Evolutionary conservation across 208 protist genomes (phyloP).

Genomic region (Acanthamoeba sp.): DNA sequence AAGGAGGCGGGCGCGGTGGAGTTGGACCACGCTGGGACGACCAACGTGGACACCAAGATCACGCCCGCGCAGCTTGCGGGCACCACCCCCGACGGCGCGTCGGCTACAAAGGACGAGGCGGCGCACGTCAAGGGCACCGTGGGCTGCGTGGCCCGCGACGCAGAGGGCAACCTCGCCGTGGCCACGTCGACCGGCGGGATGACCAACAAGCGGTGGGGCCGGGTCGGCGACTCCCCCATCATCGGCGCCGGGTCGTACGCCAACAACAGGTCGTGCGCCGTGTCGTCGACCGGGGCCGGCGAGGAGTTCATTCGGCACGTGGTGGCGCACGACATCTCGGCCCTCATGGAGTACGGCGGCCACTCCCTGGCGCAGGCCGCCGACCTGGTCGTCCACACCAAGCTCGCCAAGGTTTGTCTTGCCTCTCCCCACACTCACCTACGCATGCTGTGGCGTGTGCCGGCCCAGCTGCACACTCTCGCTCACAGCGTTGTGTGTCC

Average conservation of each 20-base stretch:
- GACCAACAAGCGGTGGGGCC: conserved; percentile 85
- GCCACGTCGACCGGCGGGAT: conserved; percentile 87
- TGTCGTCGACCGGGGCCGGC: conserved; percentile 82
- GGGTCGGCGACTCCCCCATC: conserved; percentile 85
- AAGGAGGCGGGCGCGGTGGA: background rate
- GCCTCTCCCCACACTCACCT: background rate
- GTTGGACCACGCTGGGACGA: background rate
- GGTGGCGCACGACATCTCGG: conserved; percentile 69
- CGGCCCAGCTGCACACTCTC: background rate
- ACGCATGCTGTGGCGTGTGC: background rate
- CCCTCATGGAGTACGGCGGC: conserved; percentile 78
- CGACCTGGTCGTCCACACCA: conserved; percentile 60
- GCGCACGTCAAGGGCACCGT: conserved; percentile 76
- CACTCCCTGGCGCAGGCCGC: conserved; percentile 68
- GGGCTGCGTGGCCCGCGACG: conserved; percentile 80
- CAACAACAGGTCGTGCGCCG: conserved; percentile 79
- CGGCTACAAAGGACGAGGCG: background rate
- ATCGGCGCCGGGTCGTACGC: conserved; percentile 84
- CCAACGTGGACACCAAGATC: background rate
- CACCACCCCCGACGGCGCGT: background rate
- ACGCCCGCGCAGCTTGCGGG: background rate
- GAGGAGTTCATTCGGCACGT: conserved; percentile 82
- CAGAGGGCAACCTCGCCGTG: conserved; percentile 80
- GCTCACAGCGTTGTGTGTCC: background rate
- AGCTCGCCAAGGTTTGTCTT: conserved; percentile 4